A percentile compares a stretch with the other conserved stretches of the same genome.
phyloP scores from a whole-genome alignment of 2,329 filamentous ascomycete genomes.

The Penicillium sp. region DNA sequence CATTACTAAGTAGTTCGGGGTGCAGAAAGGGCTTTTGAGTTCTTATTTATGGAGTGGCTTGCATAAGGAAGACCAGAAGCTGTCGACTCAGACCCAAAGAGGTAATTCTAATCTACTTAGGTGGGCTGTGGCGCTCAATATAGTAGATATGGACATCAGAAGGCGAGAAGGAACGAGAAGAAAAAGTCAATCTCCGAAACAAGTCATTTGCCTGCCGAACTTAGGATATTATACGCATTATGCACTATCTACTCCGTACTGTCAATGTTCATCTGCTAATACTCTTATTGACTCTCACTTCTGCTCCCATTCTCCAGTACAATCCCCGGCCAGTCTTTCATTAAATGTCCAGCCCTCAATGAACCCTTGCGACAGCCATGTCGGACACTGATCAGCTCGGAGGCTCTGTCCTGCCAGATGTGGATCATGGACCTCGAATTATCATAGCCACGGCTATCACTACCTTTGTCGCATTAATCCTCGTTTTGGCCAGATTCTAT shows the following conservation, averaged over 20 bases:
- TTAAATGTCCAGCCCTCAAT: not conserved
- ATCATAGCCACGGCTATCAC: constrained; percentile 14
- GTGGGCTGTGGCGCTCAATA: no score
- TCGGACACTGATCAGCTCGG: constrained; percentile 6
- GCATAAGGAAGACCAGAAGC: no score
- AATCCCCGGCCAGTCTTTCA: not conserved
- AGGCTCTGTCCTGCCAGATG: constrained; percentile 10
- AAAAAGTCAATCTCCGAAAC: no score
- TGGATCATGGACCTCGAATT: constrained; percentile 13
- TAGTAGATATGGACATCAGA: no score
- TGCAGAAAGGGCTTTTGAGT: not conserved
- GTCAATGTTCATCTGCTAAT: no score
- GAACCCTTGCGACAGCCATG: constrained; percentile 1
- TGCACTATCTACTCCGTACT: no score
- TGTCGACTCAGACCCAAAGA: no score
- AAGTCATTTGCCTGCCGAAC: no score
- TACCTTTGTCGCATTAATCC: constrained; percentile 11
- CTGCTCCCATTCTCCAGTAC: not conserved
- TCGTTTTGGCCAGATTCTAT: constrained; percentile 22
- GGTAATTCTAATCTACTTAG: no score
- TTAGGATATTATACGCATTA: no score
- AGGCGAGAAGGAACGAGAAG: no score
- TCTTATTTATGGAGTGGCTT: not conserved
- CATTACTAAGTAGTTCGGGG: not conserved
- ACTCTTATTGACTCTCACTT: no score